These are phyloP conservation scores for barrel medic (Medicago truncatula) DNA, from an alignment of 306 rosid species.

Conservation along the genomic window MtrunA17r5.0-ANR NC_053046.1:11032001-11032500, in stretches of 20 bases:
- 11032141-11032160: slow-evolving; percentile 93
- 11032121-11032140: slow-evolving; percentile 93
- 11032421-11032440: slow-evolving; percentile 99
- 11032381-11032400: slow-evolving; percentile 98
- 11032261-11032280: slow-evolving; percentile 95
- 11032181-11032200: slow-evolving; percentile 87
- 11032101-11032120: slow-evolving; percentile 86
- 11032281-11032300: slow-evolving; percentile 99
- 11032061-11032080: slow-evolving; percentile 22
- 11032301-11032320: slow-evolving; percentile 94
- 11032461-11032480: slow-evolving; percentile 96
- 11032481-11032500: slow-evolving; percentile 97
- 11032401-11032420: slow-evolving; percentile 98
- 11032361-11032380: slow-evolving; percentile 98
- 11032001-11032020: slow-evolving; percentile 9
- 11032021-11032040: slow-evolving; percentile 7
- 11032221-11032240: slow-evolving; percentile 72
- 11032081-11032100: slow-evolving; percentile 87
- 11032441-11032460: slow-evolving; percentile 92
- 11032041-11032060: slow-evolving; percentile 7
- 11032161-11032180: slow-evolving; percentile 85
- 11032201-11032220: slow-evolving; percentile 76
- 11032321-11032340: slow-evolving; percentile 84
- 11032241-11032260: slow-evolving; percentile 95
- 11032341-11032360: slow-evolving; percentile 77